Base-by-base conservation (phyloP, 371 early-diverging fungal genomes). In the Syncephalastrum sp. region DNA sequence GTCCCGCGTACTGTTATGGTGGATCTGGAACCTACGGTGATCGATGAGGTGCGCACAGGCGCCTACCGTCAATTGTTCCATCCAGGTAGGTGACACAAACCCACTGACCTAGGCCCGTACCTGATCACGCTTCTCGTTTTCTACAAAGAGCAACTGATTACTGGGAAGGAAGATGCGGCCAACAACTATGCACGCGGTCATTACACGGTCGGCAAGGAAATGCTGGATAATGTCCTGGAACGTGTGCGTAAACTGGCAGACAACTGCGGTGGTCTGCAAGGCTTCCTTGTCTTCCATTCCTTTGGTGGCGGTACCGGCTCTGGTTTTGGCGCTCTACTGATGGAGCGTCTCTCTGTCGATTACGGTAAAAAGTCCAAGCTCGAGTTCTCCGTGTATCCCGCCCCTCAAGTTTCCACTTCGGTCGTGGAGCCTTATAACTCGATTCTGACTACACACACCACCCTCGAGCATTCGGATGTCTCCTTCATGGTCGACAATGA, bases 131-230 rank as follows among this genome's bases (percentile, higher is more conserved):
- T 21, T 27, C 38, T 33, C 38, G 2, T 33, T 10, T 2, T 33
- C 10, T 33, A 33, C 5, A 33, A 5, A 53, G 93, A 95, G 69
- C 93, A 94, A 83, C 82, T 99, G 67, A 97, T 99, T 79, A 90
- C 90, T 65, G 99, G 99, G 64, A 97, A 98, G 86, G 98, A 98
- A 79, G 99, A 98, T 79, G 99, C 99, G 27, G 99, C 98, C 67
- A 98, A 99, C 88, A 98, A 98, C 91, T 99, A 98, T 75, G 99
- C 99, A 47, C 91, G 98, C 87, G 99, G 99, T 70, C 97, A 99
- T 84, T 99, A 98, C 86, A 98, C 99, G 54, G 90, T 97, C 62
- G 99, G 99, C 60, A 97, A 97, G 86, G 97, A 97, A 76, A 89
- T 98, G 55, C 91, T 98, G 58, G 99, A 99, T 80, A 79, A 83